Evolutionary conservation across 345 rosid genomes (phyloP).

Genomic region (Kandelia obovata): DNA sequence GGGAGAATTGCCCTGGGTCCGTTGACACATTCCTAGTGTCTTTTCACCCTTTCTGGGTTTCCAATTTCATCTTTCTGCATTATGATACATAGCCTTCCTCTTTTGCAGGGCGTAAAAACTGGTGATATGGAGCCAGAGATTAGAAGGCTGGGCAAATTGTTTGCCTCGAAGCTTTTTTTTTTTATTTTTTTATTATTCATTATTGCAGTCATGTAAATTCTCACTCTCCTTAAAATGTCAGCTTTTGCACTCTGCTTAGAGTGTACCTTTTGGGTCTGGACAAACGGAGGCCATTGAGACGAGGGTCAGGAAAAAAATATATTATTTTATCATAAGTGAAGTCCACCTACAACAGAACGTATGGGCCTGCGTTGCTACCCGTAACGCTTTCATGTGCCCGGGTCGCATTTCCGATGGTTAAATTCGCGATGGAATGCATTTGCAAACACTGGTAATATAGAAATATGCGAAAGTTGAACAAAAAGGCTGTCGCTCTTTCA

Average conservation of each 20-base stretch:
- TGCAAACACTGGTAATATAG: background rate
- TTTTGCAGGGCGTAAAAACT: background rate
- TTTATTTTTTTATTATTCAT: too few relatives aligned
- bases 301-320: too few relatives aligned
- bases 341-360: too few relatives aligned
- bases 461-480: background rate
- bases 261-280: too few relatives aligned
- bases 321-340: too few relatives aligned
- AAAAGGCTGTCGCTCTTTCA: background rate
- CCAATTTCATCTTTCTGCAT: background rate
- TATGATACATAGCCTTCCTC: background rate
- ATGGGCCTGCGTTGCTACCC: too few relatives aligned
- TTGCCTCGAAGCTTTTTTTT: background rate
- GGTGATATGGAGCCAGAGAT: background rate
- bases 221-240: too few relatives aligned
- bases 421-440: background rate
- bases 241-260: too few relatives aligned
- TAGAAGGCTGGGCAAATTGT: conserved; percentile 2
- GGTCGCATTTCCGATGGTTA: too few relatives aligned
- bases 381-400: too few relatives aligned
- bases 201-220: too few relatives aligned
- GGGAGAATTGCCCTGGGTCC: conserved; percentile 10
- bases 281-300: too few relatives aligned
- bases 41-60: background rate
- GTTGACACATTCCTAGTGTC: background rate